phyloP scores from a whole-genome alignment of 495 filamentous ascomycete species.

The Neohortaea acidophila region DNA sequence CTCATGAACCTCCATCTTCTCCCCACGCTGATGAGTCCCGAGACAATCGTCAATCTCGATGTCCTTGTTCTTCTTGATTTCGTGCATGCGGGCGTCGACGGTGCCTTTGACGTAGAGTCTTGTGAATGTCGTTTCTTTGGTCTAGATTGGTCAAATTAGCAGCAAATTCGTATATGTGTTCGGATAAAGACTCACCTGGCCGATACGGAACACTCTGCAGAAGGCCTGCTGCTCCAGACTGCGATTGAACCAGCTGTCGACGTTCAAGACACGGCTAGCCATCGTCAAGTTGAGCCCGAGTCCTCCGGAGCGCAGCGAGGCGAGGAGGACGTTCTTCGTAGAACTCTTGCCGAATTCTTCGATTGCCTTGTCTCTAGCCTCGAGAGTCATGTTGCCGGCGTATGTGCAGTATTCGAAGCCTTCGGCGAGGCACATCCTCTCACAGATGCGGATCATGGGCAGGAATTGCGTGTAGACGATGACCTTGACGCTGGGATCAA shows the following conservation, averaged over 20 bases:
- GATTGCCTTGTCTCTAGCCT: slow-evolving; percentile 20
- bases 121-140: slow-evolving; percentile 38
- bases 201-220: slow-evolving; percentile 46
- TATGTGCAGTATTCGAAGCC: slow-evolving; percentile 20
- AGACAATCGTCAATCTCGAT: slow-evolving; percentile 20
- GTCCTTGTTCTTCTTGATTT: slow-evolving; percentile 27
- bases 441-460: slow-evolving; percentile 20
- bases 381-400: slow-evolving; percentile 21
- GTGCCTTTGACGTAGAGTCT: slow-evolving; percentile 36
- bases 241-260: slow-evolving; percentile 27
- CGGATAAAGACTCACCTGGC: too few species aligned
- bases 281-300: slow-evolving; percentile 29
- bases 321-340: slow-evolving; percentile 21
- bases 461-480: slow-evolving; percentile 29
- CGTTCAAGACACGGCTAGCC: slow-evolving; percentile 30
- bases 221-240: slow-evolving; percentile 38
- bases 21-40: slow-evolving; percentile 1
- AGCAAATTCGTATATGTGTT: too few species aligned
- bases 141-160: too few species aligned
- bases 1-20: slow-evolving; percentile 13
- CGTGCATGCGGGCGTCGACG: slow-evolving; percentile 38
- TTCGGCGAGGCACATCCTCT: slow-evolving; percentile 21
- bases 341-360: slow-evolving; percentile 19
- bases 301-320: slow-evolving; percentile 26
- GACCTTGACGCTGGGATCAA: slow-evolving; percentile 25